Evolutionary conservation across 805 yeast species (phyloP).

Genomic region (Saturnispora saitoi): DNA sequence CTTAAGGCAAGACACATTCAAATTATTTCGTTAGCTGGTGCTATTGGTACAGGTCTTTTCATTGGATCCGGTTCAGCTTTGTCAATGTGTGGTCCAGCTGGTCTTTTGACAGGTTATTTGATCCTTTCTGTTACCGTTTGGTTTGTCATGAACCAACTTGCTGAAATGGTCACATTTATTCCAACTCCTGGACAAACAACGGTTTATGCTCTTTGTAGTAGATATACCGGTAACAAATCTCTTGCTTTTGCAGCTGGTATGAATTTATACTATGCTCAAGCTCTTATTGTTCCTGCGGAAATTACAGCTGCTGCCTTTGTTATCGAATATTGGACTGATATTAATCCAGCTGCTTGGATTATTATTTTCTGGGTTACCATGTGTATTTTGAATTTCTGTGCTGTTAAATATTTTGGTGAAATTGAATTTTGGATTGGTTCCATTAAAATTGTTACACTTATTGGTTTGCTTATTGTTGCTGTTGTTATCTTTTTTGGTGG

Average conservation of each 20-base stretch:
- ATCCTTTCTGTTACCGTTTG: conserved; percentile 56
- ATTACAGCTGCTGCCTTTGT: conserved; percentile 56
- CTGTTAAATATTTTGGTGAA: conserved; percentile 35
- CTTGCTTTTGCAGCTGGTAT: conserved; percentile 30
- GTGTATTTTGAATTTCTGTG: conserved; percentile 38
- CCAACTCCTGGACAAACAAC: conserved; percentile 48
- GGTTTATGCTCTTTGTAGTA: conserved; percentile 20
- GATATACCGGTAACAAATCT: conserved; percentile 25
- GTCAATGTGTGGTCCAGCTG: conserved; percentile 26
- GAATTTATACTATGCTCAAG: conserved; percentile 29
- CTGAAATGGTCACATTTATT: conserved; percentile 56
- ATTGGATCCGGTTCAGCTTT: conserved; percentile 42
- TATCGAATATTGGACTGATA: conserved; percentile 45
- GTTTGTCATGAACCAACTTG: conserved; percentile 54
- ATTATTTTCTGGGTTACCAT: conserved; percentile 42
- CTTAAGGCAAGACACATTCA: conserved; percentile 44
- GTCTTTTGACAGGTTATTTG: conserved; percentile 49
- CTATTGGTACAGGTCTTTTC: conserved; percentile 57
- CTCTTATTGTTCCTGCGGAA: conserved; percentile 35
- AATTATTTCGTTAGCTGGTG: conserved; percentile 65
- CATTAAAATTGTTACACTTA: conserved; percentile 56
- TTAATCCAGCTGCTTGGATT: conserved; percentile 52
- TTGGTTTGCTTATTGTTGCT: conserved; percentile 50
- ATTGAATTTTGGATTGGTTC: conserved; percentile 58
- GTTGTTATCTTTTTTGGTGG: conserved; percentile 56